Evolutionary conservation across 1,284 basidiomycete genomes (phyloP), one percentile per base, ranked within the genome.

Genomic region (Ceratobasidium sp.): DNA sequence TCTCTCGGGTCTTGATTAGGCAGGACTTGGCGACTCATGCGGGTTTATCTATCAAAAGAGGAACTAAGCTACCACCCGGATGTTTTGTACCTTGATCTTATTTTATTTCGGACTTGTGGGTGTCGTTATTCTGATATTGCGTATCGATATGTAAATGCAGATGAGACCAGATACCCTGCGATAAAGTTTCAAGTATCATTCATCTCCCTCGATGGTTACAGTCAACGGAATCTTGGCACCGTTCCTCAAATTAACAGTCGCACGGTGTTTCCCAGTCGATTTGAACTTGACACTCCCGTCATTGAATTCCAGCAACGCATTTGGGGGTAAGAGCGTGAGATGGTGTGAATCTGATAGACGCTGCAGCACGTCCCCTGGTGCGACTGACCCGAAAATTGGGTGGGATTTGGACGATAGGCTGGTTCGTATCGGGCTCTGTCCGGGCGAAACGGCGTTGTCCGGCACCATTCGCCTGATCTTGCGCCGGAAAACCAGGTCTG

Each of bases 291-390:
- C 37, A 39, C 37, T 53, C 20, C 58, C 58, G 20, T 74, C 58
- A 20, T 74, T 49, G 58, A 74, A 74, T 11, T 74, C 69, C 45
- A 74, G 69, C n/a, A 74, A 47, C 26, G 69, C 69, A 53, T 74
- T 49, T 10, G 71, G 71, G 17, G 71, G 71, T 2, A 74, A 28
- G 47, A 74, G 71, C 33, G 71, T 74, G 60, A 74, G 45, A 28
- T 64, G 71, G 45, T 74, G 71, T 23, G 71, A 74, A 64, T 74
- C 71, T 31, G 60, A 74, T 74, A 74, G 28, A 33, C 71, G 71
- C 71, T 74, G 60, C 45, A 74, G 11, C 26, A 74, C 71, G 35
- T 74, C 71, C 60, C 39, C 71, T 33, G 42, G 60, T 17, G 71
- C 47, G 71, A 74, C 47, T 23, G 71, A 74, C 31, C 71, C 71